phyloP scores from a whole-genome alignment of 1,139 yeast species.

The Pichia sp. region DNA sequence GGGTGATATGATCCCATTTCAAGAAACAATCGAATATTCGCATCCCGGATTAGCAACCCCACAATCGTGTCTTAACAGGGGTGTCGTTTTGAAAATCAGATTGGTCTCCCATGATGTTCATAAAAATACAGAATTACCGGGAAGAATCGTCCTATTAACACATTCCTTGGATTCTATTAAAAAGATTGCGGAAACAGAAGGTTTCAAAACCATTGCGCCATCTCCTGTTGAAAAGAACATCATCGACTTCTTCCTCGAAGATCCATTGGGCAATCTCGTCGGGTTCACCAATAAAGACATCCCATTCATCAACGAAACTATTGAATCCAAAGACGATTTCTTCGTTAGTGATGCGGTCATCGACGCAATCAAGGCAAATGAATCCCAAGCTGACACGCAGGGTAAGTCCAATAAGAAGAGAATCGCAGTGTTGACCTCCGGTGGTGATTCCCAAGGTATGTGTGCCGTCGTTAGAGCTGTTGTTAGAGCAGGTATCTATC shows the following conservation, averaged over 20 bases:
- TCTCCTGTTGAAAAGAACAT: constrained; percentile 14
- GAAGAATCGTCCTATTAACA: constrained; percentile 50
- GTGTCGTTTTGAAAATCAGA: constrained; percentile 63
- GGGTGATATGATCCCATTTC: constrained; percentile 26
- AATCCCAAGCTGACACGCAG: constrained; percentile 8
- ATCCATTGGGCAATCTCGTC: constrained; percentile 58
- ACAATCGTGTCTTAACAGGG: constrained; percentile 31
- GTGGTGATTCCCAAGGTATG: constrained; percentile 99
- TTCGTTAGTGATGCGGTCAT: constrained; percentile 15
- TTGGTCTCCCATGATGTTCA: constrained; percentile 43
- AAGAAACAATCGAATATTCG: constrained; percentile 34
- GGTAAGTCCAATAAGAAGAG: constrained; percentile 32
- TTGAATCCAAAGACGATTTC: constrained; percentile 17
- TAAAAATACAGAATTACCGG: constrained; percentile 32
- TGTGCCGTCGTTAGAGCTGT: constrained; percentile 94
- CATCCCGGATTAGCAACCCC: constrained; percentile 47
- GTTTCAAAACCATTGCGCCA: constrained; percentile 26
- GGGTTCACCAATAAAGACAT: constrained; percentile 37
- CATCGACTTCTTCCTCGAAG: constrained; percentile 37
- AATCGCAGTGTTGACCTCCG: constrained; percentile 96
- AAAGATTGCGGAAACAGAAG: constrained; percentile 34
- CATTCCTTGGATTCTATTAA: constrained; percentile 44
- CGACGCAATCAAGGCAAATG: constrained; percentile 12
- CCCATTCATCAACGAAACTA: constrained; percentile 6
- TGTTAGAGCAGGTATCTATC: constrained; percentile 82